phyloP scores from a whole-genome alignment of 768 basidiomycete species.

The Tricholomella constricta region DNA sequence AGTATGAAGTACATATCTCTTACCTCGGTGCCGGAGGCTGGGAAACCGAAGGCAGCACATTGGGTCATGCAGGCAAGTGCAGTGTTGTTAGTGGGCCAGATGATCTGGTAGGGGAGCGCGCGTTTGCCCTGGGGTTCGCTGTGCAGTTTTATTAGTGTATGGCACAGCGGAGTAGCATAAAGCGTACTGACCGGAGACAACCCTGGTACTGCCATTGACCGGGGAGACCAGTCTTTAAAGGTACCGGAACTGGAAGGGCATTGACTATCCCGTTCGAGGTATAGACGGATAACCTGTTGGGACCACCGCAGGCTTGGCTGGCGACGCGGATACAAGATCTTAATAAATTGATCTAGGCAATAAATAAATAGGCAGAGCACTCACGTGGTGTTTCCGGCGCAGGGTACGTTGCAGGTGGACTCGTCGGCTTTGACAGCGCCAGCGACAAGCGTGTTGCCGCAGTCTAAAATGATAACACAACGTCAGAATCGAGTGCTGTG shows the following conservation, averaged over 20 bases:
- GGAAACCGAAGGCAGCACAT: conserved; percentile 72
- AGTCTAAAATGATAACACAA: conserved; percentile 44
- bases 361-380: conserved; percentile 24
- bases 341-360: conserved; percentile 2
- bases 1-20: conserved; percentile 6
- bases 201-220: conserved; percentile 66
- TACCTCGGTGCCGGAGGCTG: conserved; percentile 66
- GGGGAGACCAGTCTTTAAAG: conserved; percentile 59
- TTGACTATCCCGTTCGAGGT: conserved; percentile 51
- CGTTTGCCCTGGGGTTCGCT: conserved; percentile 52
- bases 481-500: neutral
- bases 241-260: conserved; percentile 57
- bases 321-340: neutral
- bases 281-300: conserved; percentile 73
- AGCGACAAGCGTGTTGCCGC: conserved; percentile 64
- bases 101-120: conserved; percentile 63
- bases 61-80: conserved; percentile 65
- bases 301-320: conserved; percentile 74
- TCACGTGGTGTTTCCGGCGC: conserved; percentile 67
- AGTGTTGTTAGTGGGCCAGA: conserved; percentile 62
- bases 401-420: conserved; percentile 70
- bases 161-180: neutral
- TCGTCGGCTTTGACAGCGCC: conserved; percentile 55
- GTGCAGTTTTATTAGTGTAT: neutral
- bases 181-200: conserved; percentile 57